Base-by-base conservation (phyloP, 2,329 filamentous ascomycete species). In the Fusarium robinianum region DNA sequence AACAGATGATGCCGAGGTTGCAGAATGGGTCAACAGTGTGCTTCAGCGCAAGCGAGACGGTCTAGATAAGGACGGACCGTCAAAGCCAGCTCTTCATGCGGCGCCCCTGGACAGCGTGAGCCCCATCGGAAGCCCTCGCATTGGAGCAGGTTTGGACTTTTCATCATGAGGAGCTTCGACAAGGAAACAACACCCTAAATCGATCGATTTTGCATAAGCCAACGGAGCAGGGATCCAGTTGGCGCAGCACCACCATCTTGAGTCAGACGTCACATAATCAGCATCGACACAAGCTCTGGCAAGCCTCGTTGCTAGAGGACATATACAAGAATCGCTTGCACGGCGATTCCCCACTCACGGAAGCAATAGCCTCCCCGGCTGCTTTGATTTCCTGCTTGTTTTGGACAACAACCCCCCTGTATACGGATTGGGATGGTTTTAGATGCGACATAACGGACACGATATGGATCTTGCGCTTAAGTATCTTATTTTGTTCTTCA, bases 21-120 rank as follows among this genome's bases (percentile, higher is more conserved):
- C 89, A 0, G 78, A 81, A 18, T 99, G 94, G 94, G 92, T 96
- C 2, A 78, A 76, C 25, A 73, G 72, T 6, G 87, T 88, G 12
- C 68, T 97, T 60, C 84, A 84, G 61, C 57, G 55, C 23, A 63
- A 64, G 32, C 77, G 74, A 51, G 78, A 74, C 3, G 87, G 79
- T 72, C 63, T 72, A 23, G 62, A 69, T 25, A 64, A 62, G 27
- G 75, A 73, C 5, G 75, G 73, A 34, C 66, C 70, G 11, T 75
- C 76, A 34, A 88, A 87, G 62, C 94, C 94, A 11, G 91, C 94
- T 3, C 71, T 97, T 51, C 94, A 97, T 66, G 85, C 89, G 5
- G 92, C 88, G 16, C 89, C 91, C 2, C 70, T 97, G 30, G 88
- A 96, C 66, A 81, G 80, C 9, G 80, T 91, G 41, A 81, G 78